These are phyloP conservation scores for Calocybe gambosa DNA, from an alignment of 1,284 basidiomycete genomes.

Conservation along the genomic window DNA sequence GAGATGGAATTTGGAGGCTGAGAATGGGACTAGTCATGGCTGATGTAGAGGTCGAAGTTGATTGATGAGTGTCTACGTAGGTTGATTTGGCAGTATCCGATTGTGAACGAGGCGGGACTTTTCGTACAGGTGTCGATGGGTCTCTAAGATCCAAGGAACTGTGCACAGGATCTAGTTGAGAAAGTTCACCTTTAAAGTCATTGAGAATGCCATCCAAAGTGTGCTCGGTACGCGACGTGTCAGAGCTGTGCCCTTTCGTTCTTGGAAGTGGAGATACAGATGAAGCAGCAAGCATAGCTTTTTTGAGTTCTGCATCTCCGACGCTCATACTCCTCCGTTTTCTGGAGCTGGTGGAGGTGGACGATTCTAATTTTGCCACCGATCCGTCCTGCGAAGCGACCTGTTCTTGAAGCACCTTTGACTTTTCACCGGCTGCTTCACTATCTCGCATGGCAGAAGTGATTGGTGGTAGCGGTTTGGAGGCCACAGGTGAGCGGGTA, in stretches of 20 bases:
- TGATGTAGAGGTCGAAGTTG: constrained; percentile 14
- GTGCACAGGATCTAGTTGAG: constrained; percentile 53
- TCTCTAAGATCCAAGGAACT: constrained; percentile 55
- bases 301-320: constrained; percentile 57
- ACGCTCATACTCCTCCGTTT: constrained; percentile 74
- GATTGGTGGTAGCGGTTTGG: constrained; percentile 63
- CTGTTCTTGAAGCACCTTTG: constrained; percentile 50
- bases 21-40: constrained; percentile 27
- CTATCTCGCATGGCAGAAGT: constrained; percentile 35
- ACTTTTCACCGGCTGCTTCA: constrained; percentile 49
- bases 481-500: constrained; percentile 32
- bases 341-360: constrained; percentile 26
- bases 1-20: constrained; percentile 28
- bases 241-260: constrained; percentile 22
- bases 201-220: constrained; percentile 56
- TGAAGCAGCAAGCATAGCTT: constrained; percentile 30
- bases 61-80: constrained; percentile 14
- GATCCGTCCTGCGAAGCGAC: constrained; percentile 28
- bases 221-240: constrained; percentile 34
- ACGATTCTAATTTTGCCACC: constrained; percentile 15
- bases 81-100: constrained; percentile 18
- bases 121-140: constrained; percentile 51
- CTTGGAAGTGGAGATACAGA: constrained; percentile 31
- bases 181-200: constrained; percentile 65
- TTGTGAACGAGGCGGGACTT: constrained; percentile 25